Evolutionary conservation across 2,329 filamentous ascomycete genomes (phyloP).

Genomic region (Aspergillus flavus): DNA sequence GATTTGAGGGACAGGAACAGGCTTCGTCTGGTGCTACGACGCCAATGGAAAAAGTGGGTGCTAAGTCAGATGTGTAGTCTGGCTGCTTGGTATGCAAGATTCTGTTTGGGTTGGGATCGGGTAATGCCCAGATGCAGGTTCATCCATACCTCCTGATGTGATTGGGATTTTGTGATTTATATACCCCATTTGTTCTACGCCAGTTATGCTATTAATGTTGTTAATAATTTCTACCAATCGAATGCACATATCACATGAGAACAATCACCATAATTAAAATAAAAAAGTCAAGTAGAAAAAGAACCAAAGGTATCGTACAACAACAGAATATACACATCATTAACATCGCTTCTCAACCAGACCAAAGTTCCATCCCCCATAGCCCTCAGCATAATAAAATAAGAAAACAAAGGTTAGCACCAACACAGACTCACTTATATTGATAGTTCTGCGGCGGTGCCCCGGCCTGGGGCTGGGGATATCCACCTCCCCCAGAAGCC

Average conservation of each 20-base stretch:
- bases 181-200: conserved; percentile 13
- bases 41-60: conserved; percentile 13
- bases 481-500: conserved; percentile 19
- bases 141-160: conserved; percentile 2
- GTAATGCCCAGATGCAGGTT: not conserved
- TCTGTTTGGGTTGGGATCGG: not conserved
- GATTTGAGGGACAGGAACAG: conserved; percentile 25
- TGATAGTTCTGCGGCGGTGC: conserved; percentile 19
- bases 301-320: conserved; percentile 4
- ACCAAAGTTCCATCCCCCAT: not conserved
- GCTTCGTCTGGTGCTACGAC: conserved; percentile 11
- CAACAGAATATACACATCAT: not conserved
- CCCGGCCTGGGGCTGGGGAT: conserved; percentile 12
- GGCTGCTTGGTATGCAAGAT: not conserved
- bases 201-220: not conserved
- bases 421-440: conserved; percentile 24
- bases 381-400: not conserved
- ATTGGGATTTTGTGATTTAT: conserved; percentile 9
- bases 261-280: not conserved
- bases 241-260: not conserved
- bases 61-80: not conserved
- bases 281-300: not conserved
- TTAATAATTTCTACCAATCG: not conserved
- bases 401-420: not conserved
- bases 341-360: not conserved